Conservation (phyloP, 768 basidiomycete genomes). For the Collybiopsis confluens region DNA sequence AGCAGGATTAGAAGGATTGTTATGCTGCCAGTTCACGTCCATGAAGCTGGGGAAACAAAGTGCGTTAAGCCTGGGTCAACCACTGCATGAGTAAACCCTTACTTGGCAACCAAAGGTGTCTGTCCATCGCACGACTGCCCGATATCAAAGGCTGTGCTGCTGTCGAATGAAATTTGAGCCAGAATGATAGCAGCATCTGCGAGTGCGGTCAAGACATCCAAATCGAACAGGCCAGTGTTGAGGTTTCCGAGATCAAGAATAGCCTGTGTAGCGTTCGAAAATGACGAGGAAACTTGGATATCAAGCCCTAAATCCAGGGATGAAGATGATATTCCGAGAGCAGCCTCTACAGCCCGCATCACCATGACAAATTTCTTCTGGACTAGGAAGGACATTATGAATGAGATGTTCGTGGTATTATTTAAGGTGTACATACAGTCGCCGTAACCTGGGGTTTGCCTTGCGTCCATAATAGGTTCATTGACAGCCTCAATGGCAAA, state of each 20-base stretch:
- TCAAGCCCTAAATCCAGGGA: background rate
- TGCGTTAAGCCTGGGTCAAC: background rate
- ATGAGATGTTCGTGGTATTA: background rate
- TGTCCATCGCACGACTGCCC: background rate
- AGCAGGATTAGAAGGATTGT: conserved; percentile 68
- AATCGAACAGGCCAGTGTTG: conserved; percentile 17
- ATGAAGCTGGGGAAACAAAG: conserved; percentile 62
- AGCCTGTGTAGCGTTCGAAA: background rate
- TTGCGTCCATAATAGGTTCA: conserved; percentile 73
- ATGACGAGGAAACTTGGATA: conserved; percentile 17
- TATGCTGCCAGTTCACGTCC: conserved; percentile 75
- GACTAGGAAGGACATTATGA: conserved; percentile 49
- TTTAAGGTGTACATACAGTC: conserved; percentile 46
- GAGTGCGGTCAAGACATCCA: conserved; percentile 26
- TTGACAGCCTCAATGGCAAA: conserved; percentile 75
- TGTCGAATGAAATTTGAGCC: conserved; percentile 22
- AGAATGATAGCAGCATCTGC: conserved; percentile 34
- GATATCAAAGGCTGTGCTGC: conserved; percentile 6
- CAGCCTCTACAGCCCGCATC: conserved; percentile 61
- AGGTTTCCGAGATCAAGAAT: background rate
- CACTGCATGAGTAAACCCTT: conserved; percentile 10
- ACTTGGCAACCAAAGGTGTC: conserved; percentile 34
- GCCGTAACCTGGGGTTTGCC: conserved; percentile 63
- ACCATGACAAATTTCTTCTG: conserved; percentile 65
- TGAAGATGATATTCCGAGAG: conserved; percentile 48